Evolutionary conservation across 345 rosid genomes (phyloP).

Genomic region (Salix exigua): DNA sequence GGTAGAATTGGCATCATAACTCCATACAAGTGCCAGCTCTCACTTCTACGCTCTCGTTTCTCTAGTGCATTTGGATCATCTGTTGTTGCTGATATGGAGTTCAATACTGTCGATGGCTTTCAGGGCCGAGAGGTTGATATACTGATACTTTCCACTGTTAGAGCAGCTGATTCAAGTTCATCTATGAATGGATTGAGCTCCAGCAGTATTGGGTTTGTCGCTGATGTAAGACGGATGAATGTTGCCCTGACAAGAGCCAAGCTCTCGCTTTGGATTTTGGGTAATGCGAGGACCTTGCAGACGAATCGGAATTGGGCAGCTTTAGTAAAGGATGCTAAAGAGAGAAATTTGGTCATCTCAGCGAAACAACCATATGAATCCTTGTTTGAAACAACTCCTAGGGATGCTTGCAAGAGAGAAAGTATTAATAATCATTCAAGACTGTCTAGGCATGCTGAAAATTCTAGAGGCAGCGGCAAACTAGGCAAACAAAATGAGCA

Average conservation of each 20-base stretch:
- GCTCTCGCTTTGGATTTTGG: constrained; percentile 89
- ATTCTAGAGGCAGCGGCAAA: constrained; percentile 15
- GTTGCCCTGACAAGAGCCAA: constrained; percentile 95
- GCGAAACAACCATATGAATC: constrained; percentile 52
- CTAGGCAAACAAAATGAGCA: constrained; percentile 27
- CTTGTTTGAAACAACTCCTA: constrained; percentile 31
- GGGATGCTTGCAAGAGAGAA: constrained; percentile 20
- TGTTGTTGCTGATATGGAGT: constrained; percentile 69
- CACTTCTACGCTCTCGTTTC: constrained; percentile 73
- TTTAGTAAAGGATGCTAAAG: constrained; percentile 76
- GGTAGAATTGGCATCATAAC: constrained; percentile 86
- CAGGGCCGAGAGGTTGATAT: constrained; percentile 95
- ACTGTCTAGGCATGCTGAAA: constrained; percentile 22
- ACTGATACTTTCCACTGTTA: constrained; percentile 83
- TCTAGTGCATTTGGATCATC: constrained; percentile 69
- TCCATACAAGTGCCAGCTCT: constrained; percentile 82
- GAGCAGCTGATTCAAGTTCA: constrained; percentile 57
- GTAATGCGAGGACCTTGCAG: constrained; percentile 74
- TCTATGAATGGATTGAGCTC: constrained; percentile 32
- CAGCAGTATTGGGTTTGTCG: constrained; percentile 82
- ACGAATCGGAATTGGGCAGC: constrained; percentile 76
- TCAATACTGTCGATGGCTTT: constrained; percentile 94
- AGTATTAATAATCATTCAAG: constrained; percentile 23
- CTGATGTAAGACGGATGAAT: constrained; percentile 93
- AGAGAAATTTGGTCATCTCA: constrained; percentile 63